Percentiles rank a stretch among this genome's conserved stretches.
phyloP scores from a whole-genome alignment of 495 filamentous ascomycete species.

The Poronia punctata region DNA sequence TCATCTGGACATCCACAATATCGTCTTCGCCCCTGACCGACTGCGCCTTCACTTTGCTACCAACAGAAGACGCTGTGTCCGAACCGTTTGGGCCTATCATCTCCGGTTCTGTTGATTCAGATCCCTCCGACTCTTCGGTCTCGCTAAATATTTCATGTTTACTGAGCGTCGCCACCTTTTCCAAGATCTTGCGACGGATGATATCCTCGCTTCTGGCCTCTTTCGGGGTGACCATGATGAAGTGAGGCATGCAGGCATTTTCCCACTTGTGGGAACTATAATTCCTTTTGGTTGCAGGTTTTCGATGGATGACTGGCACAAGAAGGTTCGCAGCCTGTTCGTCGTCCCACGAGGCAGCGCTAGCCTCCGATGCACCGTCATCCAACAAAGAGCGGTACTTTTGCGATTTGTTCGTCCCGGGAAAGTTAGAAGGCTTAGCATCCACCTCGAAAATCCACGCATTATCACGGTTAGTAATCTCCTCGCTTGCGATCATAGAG shows the following conservation, averaged over 20 bases:
- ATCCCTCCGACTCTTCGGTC: slow-evolving; percentile 38
- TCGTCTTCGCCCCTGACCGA: slow-evolving; percentile 88
- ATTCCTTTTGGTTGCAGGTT: slow-evolving; percentile 10
- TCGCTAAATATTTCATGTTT: slow-evolving; percentile 35
- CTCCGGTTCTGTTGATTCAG: slow-evolving; percentile 59
- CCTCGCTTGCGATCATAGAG: slow-evolving; percentile 55
- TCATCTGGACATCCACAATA: slow-evolving; percentile 85
- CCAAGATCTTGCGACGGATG: slow-evolving; percentile 45
- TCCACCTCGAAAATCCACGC: slow-evolving; percentile 78
- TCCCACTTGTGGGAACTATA: slow-evolving; percentile 18
- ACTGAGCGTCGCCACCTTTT: slow-evolving; percentile 40
- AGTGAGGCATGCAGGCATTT: slow-evolving; percentile 36
- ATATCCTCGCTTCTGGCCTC: slow-evolving; percentile 44
- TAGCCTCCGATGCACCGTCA: slow-evolving; percentile 45
- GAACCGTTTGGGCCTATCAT: slow-evolving; percentile 65
- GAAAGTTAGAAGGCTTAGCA: slow-evolving; percentile 66
- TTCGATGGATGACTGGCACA: slow-evolving; percentile 71
- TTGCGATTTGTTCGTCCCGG: slow-evolving; percentile 42
- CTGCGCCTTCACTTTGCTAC: slow-evolving; percentile 60
- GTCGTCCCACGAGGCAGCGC: slow-evolving; percentile 51
- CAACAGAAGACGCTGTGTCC: slow-evolving; percentile 62
- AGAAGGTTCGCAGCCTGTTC: slow-evolving; percentile 63
- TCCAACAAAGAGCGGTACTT: slow-evolving; percentile 40
- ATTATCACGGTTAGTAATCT: slow-evolving; percentile 56
- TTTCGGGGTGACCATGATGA: slow-evolving; percentile 42